A percentile compares a stretch with the other conserved stretches of the same genome.
Conservation (phyloP, 495 filamentous ascomycete species). For the Aspergillus sparsus region DNA sequence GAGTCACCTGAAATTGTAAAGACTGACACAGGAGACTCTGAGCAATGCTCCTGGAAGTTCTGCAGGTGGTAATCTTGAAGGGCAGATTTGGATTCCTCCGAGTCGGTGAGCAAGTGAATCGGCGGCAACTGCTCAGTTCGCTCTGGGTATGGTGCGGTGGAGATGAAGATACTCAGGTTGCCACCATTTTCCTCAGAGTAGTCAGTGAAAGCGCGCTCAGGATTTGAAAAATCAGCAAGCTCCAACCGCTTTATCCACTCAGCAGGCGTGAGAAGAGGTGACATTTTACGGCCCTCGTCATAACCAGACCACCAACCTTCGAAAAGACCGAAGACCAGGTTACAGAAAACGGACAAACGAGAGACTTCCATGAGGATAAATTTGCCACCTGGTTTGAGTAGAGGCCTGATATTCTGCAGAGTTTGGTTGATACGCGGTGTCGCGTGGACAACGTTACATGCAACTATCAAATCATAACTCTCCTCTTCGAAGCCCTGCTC, state of each 20-base stretch:
- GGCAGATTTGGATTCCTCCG: background rate
- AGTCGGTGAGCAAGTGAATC: constrained; percentile 10
- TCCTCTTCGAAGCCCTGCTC: constrained; percentile 16
- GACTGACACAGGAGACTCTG: background rate
- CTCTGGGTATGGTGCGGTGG: background rate
- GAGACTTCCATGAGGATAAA: constrained; percentile 20
- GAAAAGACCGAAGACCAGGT: constrained; percentile 15
- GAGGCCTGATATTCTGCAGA: constrained; percentile 10
- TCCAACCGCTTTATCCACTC: constrained; percentile 5
- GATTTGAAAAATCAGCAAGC: constrained; percentile 5
- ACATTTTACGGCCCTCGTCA: constrained; percentile 14
- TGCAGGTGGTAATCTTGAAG: background rate
- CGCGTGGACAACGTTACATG: constrained; percentile 17
- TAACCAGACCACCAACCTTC: constrained; percentile 18
- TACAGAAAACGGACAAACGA: background rate
- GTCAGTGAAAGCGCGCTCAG: constrained; percentile 9
- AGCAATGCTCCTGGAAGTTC: background rate
- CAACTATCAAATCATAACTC: constrained; percentile 18
- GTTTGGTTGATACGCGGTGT: constrained; percentile 11
- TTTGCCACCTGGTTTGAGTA: constrained; percentile 17
- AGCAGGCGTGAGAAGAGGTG: constrained; percentile 9
- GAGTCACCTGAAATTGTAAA: background rate
- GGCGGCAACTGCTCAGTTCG: constrained; percentile 4
- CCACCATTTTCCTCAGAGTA: constrained; percentile 15
- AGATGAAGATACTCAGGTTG: constrained; percentile 11